Evolutionary conservation across 1,284 basidiomycete species (phyloP), one percentile per base, ranked within the genome.

Genomic region (Pseudozyma thailandica): DNA sequence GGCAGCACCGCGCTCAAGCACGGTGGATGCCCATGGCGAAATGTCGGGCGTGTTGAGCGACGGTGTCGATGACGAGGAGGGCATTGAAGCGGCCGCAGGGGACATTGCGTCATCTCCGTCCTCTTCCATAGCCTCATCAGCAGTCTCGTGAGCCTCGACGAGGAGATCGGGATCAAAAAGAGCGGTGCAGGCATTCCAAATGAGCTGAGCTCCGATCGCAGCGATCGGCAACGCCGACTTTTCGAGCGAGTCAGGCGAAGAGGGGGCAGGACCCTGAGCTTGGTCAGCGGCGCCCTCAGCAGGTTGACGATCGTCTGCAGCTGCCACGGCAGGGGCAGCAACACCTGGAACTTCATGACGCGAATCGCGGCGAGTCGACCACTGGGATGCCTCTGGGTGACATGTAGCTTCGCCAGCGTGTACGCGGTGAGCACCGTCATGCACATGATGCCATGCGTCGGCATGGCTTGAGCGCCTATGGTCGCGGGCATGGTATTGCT

Each of bases 161-260:
- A 72, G 35, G 8, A 69, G 58, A 21, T 57, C 72, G 21, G 68
- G 75, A 27, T 59, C 75, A 41, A 65, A 70, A 41, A 70, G 71
- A 37, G 68, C 75, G 15, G 78, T 64, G 41, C 74, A 77, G 1
- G 75, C 72, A 9, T 62, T 61, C 78, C 79, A 81, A 45, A 81
- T 58, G n/a, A 80, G 64, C 63, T 82, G 79, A 2, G 77, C 79
- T 16, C 78, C 78, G 18, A 82, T 73, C 4, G 52, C 66, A 7
- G 77, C 74, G 13, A 82, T 72, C 12, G 78, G 69, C 25, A 80
- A 59, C 12, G 72, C 76, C 1, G 79, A 81, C 49, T 65, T 69
- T 42, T 82, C 78, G 10, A 78, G 48, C 13, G 77, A 74, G 41
- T 47, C 62, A 15, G 77, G 77, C 15, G 75, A 77, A 15, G 75